Conservation (phyloP, 805 yeast genomes). For the Kazachstania africana region DNA sequence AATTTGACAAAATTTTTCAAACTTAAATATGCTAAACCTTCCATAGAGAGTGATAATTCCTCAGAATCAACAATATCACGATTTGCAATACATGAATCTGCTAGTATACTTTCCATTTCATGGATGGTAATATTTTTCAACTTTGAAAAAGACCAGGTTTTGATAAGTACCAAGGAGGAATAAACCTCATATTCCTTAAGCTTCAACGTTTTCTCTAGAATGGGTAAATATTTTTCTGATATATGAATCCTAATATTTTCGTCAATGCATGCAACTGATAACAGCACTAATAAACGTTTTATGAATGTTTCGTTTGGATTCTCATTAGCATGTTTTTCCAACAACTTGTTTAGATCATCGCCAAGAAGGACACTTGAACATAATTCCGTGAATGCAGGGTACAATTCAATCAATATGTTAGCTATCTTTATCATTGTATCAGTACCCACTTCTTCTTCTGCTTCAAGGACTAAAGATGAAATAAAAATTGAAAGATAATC, state of each 20-base stretch:
- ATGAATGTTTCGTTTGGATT: conserved; percentile 13
- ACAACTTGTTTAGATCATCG: conserved; percentile 17
- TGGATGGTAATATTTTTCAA: conserved; percentile 23
- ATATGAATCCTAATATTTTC: conserved; percentile 39
- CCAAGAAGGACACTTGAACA: conserved; percentile 23
- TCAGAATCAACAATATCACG: conserved; percentile 1
- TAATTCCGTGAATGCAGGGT: conserved; percentile 18
- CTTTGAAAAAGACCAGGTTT: conserved; percentile 43
- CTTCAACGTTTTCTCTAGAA: conserved; percentile 30
- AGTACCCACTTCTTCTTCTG: conserved; percentile 14
- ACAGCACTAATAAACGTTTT: conserved; percentile 22
- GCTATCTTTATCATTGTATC: conserved; percentile 14
- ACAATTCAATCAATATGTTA: conserved; percentile 15
- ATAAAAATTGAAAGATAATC: conserved; percentile 8
- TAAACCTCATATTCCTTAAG: conserved; percentile 21
- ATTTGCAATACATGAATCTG: conserved; percentile 5
- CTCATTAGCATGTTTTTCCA: conserved; percentile 12
- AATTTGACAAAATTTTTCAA: conserved; percentile 30
- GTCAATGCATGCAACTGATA: conserved; percentile 39
- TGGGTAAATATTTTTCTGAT: conserved; percentile 31
- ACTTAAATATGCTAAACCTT: conserved; percentile 41
- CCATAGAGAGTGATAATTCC: conserved; percentile 19
- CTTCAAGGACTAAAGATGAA: conserved; percentile 16
- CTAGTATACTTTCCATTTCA: conserved; percentile 25
- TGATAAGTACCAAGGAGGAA: conserved; percentile 38